Evolutionary conservation across 139 green algal genomes (phyloP), one percentile per base, ranked within the genome.

Genomic region (Coelastrella sp.): DNA sequence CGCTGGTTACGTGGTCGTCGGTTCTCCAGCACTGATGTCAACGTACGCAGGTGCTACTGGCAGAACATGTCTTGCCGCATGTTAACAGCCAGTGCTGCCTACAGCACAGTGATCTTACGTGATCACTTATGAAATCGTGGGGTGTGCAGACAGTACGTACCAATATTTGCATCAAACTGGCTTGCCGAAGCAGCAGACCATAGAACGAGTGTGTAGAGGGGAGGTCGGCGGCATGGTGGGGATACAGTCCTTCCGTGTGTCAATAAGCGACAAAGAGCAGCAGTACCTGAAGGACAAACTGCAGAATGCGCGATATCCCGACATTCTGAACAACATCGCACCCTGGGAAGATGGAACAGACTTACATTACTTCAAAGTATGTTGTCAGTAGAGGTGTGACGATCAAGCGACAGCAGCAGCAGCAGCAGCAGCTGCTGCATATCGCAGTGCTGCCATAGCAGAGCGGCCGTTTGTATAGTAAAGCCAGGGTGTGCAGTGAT

Each of bases 331-430:
- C 13, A 82, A 82, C 35, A 82, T 82, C 21, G 53, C 35, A 27
- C 53, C 75, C 13, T 85, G 79, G 79, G 66, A 85, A 35, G 63
- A 85, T 51, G 79, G 79, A 3, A 85, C 79, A 40, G 79, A 85
- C 8, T 32, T 69, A 1, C 19, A n/a, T 37, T 85, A 85, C 66
- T 67, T 85, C 48, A 67, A 85, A 64, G 79, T 85, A n/a, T n/a
- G n/a, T n/a, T n/a, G n/a, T n/a, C n/a, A n/a, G n/a, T n/a, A n/a
- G n/a, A n/a, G 79, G 79, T 85, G 45, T 13, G 45, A 13, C 45
- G 1, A 57, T 57, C 45, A 57, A 57, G 15, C 11, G 45, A 9
- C 45, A 57, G 11, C 11, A 13, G 15, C 45, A 57, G 15, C 45
- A 9, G 15, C 11, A 13, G 15, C 45, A 57, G 11, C 45, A 57